Percentiles rank a stretch among this genome's conserved stretches.
Evolutionary conservation across 495 filamentous ascomycete species (phyloP).

Genomic region (Aspergillus egyptiacus): DNA sequence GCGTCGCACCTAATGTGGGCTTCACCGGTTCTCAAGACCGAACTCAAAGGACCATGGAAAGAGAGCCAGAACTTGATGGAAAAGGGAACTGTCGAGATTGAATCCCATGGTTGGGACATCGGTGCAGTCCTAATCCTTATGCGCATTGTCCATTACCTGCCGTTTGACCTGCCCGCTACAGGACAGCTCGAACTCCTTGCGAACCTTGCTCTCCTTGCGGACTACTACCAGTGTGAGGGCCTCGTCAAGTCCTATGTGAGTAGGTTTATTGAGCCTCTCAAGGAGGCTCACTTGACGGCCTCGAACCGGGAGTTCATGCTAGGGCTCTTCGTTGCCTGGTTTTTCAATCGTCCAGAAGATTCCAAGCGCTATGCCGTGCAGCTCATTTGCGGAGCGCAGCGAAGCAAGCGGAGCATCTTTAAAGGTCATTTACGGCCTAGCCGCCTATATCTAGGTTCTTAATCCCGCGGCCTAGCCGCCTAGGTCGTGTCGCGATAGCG

Average conservation of each 20-base stretch:
- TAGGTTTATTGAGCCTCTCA: too few relatives aligned
- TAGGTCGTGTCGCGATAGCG: too few relatives aligned
- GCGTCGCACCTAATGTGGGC: not conserved
- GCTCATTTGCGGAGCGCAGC: too few relatives aligned
- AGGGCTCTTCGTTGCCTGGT: too few relatives aligned
- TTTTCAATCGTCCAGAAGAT: too few relatives aligned
- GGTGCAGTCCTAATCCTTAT: not conserved
- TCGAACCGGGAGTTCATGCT: too few relatives aligned
- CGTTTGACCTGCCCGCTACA: not conserved
- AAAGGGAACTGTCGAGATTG: not conserved
- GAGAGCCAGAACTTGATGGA: not conserved
- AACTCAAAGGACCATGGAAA: not conserved
- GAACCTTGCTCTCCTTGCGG: not conserved
- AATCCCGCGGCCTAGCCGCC: too few relatives aligned
- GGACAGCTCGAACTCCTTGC: not conserved
- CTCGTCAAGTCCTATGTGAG: not conserved
- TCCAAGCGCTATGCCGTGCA: too few relatives aligned
- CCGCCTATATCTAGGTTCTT: too few relatives aligned
- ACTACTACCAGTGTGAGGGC: not conserved
- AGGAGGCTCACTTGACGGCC: too few relatives aligned
- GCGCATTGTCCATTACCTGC: not conserved
- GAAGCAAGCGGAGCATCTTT: too few relatives aligned
- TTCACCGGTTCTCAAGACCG: not conserved
- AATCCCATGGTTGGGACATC: not conserved
- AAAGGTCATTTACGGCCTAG: too few relatives aligned